Base-by-base conservation (phyloP, 1,284 basidiomycete genomes). In the Rhodotorula sp. region DNA sequence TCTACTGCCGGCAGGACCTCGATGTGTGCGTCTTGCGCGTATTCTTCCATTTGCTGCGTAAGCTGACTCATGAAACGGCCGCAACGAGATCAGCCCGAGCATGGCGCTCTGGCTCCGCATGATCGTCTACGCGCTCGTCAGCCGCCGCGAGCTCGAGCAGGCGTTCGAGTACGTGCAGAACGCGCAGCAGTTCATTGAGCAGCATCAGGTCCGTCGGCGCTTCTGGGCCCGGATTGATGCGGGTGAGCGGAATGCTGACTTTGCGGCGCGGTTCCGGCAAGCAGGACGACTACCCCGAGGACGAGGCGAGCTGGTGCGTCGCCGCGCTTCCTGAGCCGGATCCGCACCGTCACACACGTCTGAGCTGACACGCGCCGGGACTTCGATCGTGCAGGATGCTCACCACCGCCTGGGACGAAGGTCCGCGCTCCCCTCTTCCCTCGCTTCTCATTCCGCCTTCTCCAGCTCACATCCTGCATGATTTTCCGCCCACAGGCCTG, bases 161-260 rank as follows among this genome's bases (percentile, higher is more conserved):
- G 70, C 70, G 6, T 41, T 67, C 58, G 37, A 64, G 22, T 71
- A 71, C 54, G 37, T 67, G 37, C 27, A 55, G 57, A 71, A 67
- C 48, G 70, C 62, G 8, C 10, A 21, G 17, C 63, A 70, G 13
- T 25, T 63, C 39, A 36, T 60, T n/a, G 34, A n/a, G 48, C 17
- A 41, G 8, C 50, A 39, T 22, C 54, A 39, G 39, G 69, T 70
- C 7, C 10, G 69, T 19, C 7, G 2, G 32, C 6, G 17, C 13
- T 13, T 27, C n/a, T 36, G 5, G 39, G 7, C 15, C 15, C 9
- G 15, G 39, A 9, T 17, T 32, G 13, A 12, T 12, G 12, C 21
- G 9, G 6, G 3, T 15, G 10, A 2, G 12, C 15, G 3, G 22
- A 5, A 8, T 4, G 36, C 50, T 61, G 59, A 53, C 37, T 25